Conservation (phyloP, 73 alveolate species). For the Diophrys appendiculata region DNA sequence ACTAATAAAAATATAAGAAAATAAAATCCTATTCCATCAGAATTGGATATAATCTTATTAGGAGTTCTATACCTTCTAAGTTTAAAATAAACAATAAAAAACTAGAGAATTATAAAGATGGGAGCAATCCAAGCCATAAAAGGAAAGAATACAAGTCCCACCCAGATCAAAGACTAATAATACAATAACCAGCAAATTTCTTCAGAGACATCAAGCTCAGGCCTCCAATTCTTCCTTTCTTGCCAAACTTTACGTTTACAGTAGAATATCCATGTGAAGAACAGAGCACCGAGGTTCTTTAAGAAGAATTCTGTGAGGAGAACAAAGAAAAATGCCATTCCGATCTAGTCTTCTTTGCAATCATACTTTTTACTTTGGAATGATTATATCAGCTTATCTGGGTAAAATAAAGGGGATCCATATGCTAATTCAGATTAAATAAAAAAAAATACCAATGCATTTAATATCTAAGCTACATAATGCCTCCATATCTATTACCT, state of each 20-base stretch:
- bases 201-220: background rate
- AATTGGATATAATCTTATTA: background rate
- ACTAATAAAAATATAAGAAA: background rate
- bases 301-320: no score
- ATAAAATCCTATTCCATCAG: background rate
- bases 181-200: conserved; percentile 1
- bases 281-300: no score
- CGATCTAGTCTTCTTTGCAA: background rate
- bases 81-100: background rate
- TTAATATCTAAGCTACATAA: background rate
- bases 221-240: conserved; percentile 11
- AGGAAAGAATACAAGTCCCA: background rate
- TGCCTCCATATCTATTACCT: background rate
- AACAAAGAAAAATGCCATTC: no score
- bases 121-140: background rate
- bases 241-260: no score
- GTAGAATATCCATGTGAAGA: no score
- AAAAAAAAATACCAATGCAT: background rate
- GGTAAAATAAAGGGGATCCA: background rate
- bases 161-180: background rate
- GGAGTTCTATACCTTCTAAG: background rate
- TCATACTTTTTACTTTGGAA: background rate
- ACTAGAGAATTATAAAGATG: background rate
- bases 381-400: background rate
- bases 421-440: background rate